Evolutionary conservation across 306 rosid species (phyloP).

Genomic region (Acacia confusa): DNA sequence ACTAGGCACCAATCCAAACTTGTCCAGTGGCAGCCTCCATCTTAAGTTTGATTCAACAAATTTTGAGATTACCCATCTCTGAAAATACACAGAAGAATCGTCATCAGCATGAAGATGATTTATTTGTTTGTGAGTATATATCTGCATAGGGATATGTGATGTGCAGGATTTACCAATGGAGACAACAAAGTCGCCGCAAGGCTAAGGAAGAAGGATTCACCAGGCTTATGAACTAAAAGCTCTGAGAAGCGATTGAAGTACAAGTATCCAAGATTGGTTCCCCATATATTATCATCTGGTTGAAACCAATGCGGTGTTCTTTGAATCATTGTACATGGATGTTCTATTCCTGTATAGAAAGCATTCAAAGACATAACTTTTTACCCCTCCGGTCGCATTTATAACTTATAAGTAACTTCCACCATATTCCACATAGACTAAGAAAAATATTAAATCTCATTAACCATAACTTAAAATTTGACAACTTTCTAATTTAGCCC

Average conservation of each 20-base stretch:
- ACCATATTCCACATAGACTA: too few relatives aligned
- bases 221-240: slow-evolving; percentile 59
- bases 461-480: too few relatives aligned
- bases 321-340: slow-evolving; percentile 51
- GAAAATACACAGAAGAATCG: slow-evolving; percentile 6
- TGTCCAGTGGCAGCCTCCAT: slow-evolving; percentile 53
- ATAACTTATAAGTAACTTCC: too few relatives aligned
- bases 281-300: slow-evolving; percentile 38
- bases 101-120: neutral
- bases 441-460: too few relatives aligned
- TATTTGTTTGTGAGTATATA: neutral
- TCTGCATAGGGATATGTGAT: neutral
- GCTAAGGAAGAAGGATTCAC: slow-evolving; percentile 37
- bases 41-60: slow-evolving; percentile 37
- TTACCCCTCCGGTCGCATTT: neutral
- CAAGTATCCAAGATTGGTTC: slow-evolving; percentile 34
- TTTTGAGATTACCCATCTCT: slow-evolving; percentile 53
- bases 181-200: slow-evolving; percentile 49
- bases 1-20: slow-evolving; percentile 45
- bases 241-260: slow-evolving; percentile 48
- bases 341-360: slow-evolving; percentile 30
- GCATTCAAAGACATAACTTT: neutral
- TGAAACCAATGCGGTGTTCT: slow-evolving; percentile 48
- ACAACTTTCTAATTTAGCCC: too few relatives aligned
- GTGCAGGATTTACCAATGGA: slow-evolving; percentile 47